Percentiles rank a stretch among this genome's conserved stretches.
Conservation (phyloP, 805 yeast species). For the Ascoidea tarda region DNA sequence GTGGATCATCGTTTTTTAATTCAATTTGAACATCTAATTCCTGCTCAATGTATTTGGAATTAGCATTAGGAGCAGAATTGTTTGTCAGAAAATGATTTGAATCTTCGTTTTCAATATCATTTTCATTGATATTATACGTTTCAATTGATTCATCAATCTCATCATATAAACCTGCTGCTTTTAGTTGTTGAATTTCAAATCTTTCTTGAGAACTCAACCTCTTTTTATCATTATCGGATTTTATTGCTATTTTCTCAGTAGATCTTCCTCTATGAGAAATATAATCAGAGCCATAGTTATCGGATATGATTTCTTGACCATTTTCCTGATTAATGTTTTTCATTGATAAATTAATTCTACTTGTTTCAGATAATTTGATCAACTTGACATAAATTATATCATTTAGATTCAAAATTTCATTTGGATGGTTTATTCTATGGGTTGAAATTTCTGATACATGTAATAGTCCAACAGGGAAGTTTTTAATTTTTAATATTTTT, state of each 20-base stretch:
- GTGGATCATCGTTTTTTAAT: conserved; percentile 53
- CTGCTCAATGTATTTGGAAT: not conserved
- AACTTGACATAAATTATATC: conserved; percentile 60
- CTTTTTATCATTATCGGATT: conserved; percentile 15
- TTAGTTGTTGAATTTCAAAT: conserved; percentile 81
- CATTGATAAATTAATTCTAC: conserved; percentile 45
- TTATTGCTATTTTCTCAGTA: conserved; percentile 10
- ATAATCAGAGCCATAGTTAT: not conserved
- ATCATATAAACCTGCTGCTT: conserved; percentile 61
- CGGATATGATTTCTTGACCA: conserved; percentile 27
- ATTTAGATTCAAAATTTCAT: conserved; percentile 38
- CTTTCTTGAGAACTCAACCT: conserved; percentile 73
- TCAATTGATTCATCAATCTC: conserved; percentile 14
- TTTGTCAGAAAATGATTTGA: too few relatives aligned
- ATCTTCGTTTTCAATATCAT: conserved; percentile 16
- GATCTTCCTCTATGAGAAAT: not conserved
- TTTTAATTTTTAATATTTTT: conserved; percentile 9
- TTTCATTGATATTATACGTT: conserved; percentile 9
- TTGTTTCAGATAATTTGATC: conserved; percentile 26
- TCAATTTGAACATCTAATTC: conserved; percentile 44
- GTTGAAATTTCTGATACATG: conserved; percentile 59
- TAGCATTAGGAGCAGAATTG: too few relatives aligned
- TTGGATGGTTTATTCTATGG: conserved; percentile 39
- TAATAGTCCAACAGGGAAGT: conserved; percentile 42
- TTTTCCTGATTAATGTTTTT: conserved; percentile 57